These are phyloP conservation scores for Zostera marina DNA, from an alignment of 116 monocot species.

Conservation along the genomic window DNA sequence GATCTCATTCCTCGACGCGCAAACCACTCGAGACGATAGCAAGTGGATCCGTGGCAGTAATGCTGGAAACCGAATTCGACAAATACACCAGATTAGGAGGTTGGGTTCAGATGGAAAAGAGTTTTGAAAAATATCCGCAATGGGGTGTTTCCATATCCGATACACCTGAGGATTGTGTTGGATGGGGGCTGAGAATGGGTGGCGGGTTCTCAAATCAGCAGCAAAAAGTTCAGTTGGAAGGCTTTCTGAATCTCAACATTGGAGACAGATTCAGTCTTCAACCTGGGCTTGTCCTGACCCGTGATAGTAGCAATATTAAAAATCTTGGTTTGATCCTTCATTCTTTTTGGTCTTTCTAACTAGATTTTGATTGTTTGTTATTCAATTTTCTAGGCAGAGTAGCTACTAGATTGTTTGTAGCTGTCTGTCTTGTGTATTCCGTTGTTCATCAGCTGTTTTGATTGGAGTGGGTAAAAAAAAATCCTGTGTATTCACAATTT, in stretches of 20 bases:
- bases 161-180: conserved; percentile 50
- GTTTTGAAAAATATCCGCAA: conserved; percentile 9
- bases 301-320: conserved; percentile 18
- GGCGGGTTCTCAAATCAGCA: conserved; percentile 22
- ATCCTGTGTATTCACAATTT: no score
- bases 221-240: conserved; percentile 35
- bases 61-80: conserved; percentile 41
- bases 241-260: conserved; percentile 49
- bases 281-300: conserved; percentile 40
- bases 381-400: no score
- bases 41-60: conserved; percentile 30
- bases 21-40: conserved; percentile 6
- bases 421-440: no score
- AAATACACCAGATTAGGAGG: conserved; percentile 30
- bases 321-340: conserved; percentile 39
- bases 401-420: no score
- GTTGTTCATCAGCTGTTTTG: no score
- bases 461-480: no score
- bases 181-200: conserved; percentile 62
- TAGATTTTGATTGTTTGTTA: no score
- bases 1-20: conserved; percentile 1
- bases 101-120: conserved; percentile 64
- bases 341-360: conserved; percentile 66
- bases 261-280: conserved; percentile 55
- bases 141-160: conserved; percentile 60